Percentiles rank a stretch among this genome's conserved stretches.
Conservation (phyloP, 2,329 filamentous ascomycete genomes). For the Dactylella cylindrospora region DNA sequence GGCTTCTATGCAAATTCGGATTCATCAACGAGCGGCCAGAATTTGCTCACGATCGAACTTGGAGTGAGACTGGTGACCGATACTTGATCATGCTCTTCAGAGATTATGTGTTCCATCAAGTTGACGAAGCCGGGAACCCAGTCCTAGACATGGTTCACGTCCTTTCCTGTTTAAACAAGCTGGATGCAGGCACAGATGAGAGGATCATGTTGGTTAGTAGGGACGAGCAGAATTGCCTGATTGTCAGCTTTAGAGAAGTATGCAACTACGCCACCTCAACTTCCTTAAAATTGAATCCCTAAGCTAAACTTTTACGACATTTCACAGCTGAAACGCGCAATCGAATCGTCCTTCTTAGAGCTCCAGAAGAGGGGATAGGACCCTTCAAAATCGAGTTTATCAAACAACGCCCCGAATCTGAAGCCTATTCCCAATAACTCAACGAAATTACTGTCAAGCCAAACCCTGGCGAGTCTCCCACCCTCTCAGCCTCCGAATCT, state of each 20-base stretch:
- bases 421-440: background rate
- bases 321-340: slow-evolving; percentile 44
- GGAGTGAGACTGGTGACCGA: slow-evolving; percentile 89
- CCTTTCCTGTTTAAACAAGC: slow-evolving; percentile 80
- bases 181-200: slow-evolving; percentile 87
- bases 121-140: slow-evolving; percentile 79
- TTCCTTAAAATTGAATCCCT: background rate
- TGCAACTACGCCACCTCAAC: slow-evolving; percentile 51
- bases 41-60: slow-evolving; percentile 72
- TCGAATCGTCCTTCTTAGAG: slow-evolving; percentile 45
- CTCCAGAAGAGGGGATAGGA: slow-evolving; percentile 45
- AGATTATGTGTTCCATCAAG: slow-evolving; percentile 96
- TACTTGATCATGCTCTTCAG: slow-evolving; percentile 94
- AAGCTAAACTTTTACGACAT: background rate
- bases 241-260: slow-evolving; percentile 87
- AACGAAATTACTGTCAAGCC: background rate
- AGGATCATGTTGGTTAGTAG: slow-evolving; percentile 80
- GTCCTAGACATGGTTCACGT: slow-evolving; percentile 87
- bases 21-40: slow-evolving; percentile 88
- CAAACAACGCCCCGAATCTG: slow-evolving; percentile 1
- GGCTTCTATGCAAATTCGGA: slow-evolving; percentile 79
- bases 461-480: background rate
- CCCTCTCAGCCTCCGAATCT: background rate
- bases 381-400: slow-evolving; percentile 21
- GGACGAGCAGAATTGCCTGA: slow-evolving; percentile 84